Evolutionary conservation across 2,329 filamentous ascomycete genomes (phyloP), one percentile per base, ranked within the genome.

Genomic region (Cadophora sp.): DNA sequence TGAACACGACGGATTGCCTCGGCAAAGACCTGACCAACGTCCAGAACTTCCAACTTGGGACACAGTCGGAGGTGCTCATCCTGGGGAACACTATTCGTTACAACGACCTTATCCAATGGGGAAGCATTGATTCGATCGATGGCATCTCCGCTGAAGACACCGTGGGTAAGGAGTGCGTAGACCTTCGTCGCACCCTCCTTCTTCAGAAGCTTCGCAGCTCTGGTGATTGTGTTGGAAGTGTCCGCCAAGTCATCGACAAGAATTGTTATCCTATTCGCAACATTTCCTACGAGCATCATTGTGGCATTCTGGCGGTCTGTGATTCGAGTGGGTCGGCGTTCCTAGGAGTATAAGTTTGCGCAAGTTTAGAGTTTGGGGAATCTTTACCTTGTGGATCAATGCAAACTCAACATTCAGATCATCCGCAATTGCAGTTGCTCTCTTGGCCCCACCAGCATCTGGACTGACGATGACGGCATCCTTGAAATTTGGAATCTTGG

Each of bases 1-100:
- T 99, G 96, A 67, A 98, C 95, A 70, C 96, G 89, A 70, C 96
- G 91, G 74, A 98, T 97, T 60, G 96, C 93, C 85, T 98, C 95
- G 67, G 93, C 94, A 78, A 98, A 97, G 66, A 97, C 90, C 73
- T 92, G 90, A 63, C 93, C 93, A 68, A 98, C 89, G 76, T 98
- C 95, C 69, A 99, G 82, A 59, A 97, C 91, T 79, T 97, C 94
- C 61, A 99, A 83, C 83, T 98, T 98, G 47, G 91, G 87, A 77
- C 95, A 97, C 60, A 89, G 80, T 70, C 83, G 84, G 76, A 88
- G 83, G 81, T 98, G 91, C 72, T 97, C 91, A 41, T 89, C 83
- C 79, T 98, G 96, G 55, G 95, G 93, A 18, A 98, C 94, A 30
- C 91, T 96, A 81, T 98, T 98, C 76, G 96, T 98, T 65, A 97